phyloP scores from a whole-genome alignment of 257 asterid genomes.

The Nicotiana benthamiana region DNA sequence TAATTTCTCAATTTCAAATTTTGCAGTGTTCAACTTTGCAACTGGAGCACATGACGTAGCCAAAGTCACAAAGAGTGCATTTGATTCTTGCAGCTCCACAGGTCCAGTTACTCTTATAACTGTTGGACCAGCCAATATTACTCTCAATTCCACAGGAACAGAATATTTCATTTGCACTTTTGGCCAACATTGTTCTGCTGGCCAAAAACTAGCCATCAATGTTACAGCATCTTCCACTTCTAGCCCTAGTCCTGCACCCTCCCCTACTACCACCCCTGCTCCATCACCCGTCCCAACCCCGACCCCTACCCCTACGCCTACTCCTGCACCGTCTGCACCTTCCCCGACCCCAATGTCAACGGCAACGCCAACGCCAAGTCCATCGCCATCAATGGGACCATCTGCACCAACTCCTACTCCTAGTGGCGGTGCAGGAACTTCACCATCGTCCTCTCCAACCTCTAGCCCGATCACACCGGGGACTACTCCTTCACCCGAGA shows the following conservation, averaged over 20 bases:
- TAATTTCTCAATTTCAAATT: neutral
- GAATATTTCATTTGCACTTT: conserved; percentile 51
- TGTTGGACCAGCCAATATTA: conserved; percentile 40
- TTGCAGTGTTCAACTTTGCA: conserved; percentile 58
- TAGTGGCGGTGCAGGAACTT: conserved; percentile 2
- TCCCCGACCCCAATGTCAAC: conserved; percentile 4
- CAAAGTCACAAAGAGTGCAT: conserved; percentile 39
- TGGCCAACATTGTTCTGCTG: conserved; percentile 41
- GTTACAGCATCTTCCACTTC: conserved; percentile 29
- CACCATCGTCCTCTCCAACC: conserved; percentile 16
- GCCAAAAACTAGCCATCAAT: conserved; percentile 58
- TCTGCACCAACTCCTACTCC: conserved; percentile 16
- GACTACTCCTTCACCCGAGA: neutral
- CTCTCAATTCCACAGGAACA: conserved; percentile 42
- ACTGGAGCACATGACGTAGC: conserved; percentile 53
- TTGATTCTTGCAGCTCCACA: conserved; percentile 33
- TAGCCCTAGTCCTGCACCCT: conserved; percentile 26
- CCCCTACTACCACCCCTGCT: conserved; percentile 5
- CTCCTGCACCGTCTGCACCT: neutral
- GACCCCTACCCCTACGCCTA: neutral
- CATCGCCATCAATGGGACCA: conserved; percentile 9
- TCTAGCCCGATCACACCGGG: conserved; percentile 1
- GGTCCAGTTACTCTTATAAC: conserved; percentile 23
- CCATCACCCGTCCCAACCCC: conserved; percentile 5
- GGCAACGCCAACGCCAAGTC: conserved; percentile 10